A percentile compares a stretch with the other conserved stretches of the same genome.
phyloP scores from a whole-genome alignment of 2,329 filamentous ascomycete species.

The Colletotrichum endophyticum region DNA sequence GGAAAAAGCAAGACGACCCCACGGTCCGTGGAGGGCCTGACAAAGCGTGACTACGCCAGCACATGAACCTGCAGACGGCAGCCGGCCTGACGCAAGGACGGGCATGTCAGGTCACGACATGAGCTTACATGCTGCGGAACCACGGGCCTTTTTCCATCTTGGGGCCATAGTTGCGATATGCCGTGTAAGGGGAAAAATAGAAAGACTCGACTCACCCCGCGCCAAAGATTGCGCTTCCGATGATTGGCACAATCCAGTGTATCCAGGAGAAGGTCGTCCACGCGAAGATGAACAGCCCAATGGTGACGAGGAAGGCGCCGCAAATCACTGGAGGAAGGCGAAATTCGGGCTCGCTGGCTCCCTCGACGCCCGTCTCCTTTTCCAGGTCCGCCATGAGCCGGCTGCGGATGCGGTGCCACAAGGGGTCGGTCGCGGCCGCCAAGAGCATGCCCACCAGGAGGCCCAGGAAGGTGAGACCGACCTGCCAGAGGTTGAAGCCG shows the following conservation, averaged over 20 bases:
- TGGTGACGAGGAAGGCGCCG: constrained; percentile 79
- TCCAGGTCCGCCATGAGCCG: constrained; percentile 61
- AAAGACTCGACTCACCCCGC: constrained; percentile 60
- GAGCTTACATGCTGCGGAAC: neutral
- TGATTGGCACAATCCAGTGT: constrained; percentile 78
- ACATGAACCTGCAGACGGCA: constrained; percentile 8
- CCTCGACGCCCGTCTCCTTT: constrained; percentile 53
- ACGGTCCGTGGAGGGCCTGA: constrained; percentile 22
- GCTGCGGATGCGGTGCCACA: constrained; percentile 68
- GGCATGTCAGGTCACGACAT: constrained; percentile 8
- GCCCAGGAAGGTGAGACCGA: constrained; percentile 79
- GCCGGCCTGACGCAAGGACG: constrained; percentile 2
- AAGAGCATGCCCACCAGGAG: constrained; percentile 71
- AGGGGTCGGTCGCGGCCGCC: constrained; percentile 65
- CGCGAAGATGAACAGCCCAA: constrained; percentile 86
- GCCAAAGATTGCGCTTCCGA: constrained; percentile 75
- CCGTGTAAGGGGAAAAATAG: constrained; percentile 10
- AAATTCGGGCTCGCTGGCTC: constrained; percentile 82
- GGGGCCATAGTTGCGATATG: constrained; percentile 15
- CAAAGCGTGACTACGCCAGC: constrained; percentile 34
- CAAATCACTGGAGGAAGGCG: constrained; percentile 76
- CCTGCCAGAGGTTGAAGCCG: constrained; percentile 79
- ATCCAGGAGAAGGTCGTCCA: constrained; percentile 81
- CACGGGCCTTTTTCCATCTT: constrained; percentile 17
- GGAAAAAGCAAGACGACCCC: constrained; percentile 30